Evolutionary conservation across 2,329 filamentous ascomycete species (phyloP), one percentile per base, ranked within the genome.

Genomic region (Cephalotrichum gorgonifer): DNA sequence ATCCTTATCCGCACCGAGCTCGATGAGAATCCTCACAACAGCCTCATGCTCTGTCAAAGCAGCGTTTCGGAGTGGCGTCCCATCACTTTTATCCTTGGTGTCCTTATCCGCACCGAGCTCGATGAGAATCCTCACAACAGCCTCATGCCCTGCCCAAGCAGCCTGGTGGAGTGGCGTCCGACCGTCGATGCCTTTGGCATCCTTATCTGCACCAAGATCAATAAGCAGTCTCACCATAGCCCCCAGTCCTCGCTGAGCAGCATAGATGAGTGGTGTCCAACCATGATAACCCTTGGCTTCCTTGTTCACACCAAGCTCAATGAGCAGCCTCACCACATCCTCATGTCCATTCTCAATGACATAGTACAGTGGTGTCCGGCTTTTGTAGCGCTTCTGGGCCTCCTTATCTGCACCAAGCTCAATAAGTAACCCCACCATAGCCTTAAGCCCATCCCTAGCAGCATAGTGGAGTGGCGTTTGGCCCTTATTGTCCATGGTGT

Each of bases 331-430:
- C 9, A n/a, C 33, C 12, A n/a, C n/a, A 11, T 6, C 6, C 6
- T 6, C 9, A 11, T 39, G 6, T 11, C 7, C 15, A 6, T 17
- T 6, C 20, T 17, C 12, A 51, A 49, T 42, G 33, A 53, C 55
- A 47, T 57, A 57, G 51, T 60, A 55, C 27, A 60, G 48, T n/a
- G 58, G 57, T 22, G 58, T 58, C 43, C 52, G n/a, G n/a, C n/a
- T n/a, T n/a, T n/a, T n/a, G n/a, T n/a, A n/a, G n/a, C n/a, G n/a
- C n/a, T n/a, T n/a, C n/a, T n/a, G n/a, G n/a, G n/a, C n/a, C n/a
- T n/a, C n/a, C n/a, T n/a, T n/a, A n/a, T n/a, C n/a, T n/a, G n/a
- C n/a, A n/a, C n/a, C n/a, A n/a, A n/a, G n/a, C n/a, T n/a, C n/a
- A n/a, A n/a, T n/a, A n/a, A n/a, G n/a, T n/a, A 33, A 15, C 30